Base-by-base conservation (phyloP, 148 eudicot genomes). In the Salicornia ramosissima region DNA sequence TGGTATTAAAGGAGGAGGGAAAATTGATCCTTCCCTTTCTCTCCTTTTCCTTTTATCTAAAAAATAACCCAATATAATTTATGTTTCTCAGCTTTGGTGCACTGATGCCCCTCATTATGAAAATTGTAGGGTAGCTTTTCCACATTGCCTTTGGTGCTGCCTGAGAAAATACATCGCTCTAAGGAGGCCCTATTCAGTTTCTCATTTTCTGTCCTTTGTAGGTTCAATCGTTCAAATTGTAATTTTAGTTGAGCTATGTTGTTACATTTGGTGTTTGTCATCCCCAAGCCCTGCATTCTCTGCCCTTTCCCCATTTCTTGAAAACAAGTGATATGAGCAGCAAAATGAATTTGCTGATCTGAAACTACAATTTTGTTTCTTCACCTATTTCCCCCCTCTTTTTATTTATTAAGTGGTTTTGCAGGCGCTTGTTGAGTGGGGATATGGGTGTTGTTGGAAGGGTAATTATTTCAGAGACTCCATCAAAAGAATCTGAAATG, bases 391-490 rank as follows among this genome's bases (percentile, higher is more conserved):
- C 46, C 25, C 40, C 26, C 15, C 29, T 11, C 45, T 34, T 49
- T 54, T 59, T 58, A n/a, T 26, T 2, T 53, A 15, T 28, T 67
- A 55, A 36, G 26, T 67, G 31, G 39, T 66, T 71, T 39, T 82
- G 61, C 84, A 94, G 98, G 98, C 90, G 39, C 97, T 94, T 78
- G 91, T 94, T 78, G 98, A 94, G 98, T 82, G 98, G 98, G 76
- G 98, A 94, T 76, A 80, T 90, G 79, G 98, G 98, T 78, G 84
- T 96, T 71, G 98, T 94, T 72, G 98, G 98, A 26, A 81, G 98
- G 64, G 80, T 94, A 46, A 84, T 88, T 66, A 83, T 94, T 68
- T 78, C 98, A 52, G 97, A 87, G 54, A 78, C 72, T 47, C 80
- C 86, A 60, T 79, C 86, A 10, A 75, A 77, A 76, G 76, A 82